phyloP scores from a whole-genome alignment of 352 stramenopile genomes.

The Pythium insidiosum region DNA sequence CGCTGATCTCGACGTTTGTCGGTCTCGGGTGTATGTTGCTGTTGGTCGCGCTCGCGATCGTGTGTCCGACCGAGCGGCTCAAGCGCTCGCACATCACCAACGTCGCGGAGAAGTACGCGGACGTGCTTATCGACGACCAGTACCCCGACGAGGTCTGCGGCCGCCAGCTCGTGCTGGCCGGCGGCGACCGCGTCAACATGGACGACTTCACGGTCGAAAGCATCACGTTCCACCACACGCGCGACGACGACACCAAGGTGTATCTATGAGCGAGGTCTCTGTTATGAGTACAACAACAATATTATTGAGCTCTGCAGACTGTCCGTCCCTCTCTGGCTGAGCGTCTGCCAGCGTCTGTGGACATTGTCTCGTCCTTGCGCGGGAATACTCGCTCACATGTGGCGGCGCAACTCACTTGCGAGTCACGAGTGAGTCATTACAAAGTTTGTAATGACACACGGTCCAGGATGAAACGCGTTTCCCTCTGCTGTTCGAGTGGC shows the following conservation, averaged over 20 bases:
- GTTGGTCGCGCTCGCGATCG: slow-evolving; percentile 16
- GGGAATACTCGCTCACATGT: too few species aligned
- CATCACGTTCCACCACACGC: slow-evolving; percentile 19
- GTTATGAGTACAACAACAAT: too few species aligned
- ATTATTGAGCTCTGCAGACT: too few species aligned
- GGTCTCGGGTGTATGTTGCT: slow-evolving; percentile 25
- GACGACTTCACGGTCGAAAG: slow-evolving; percentile 36
- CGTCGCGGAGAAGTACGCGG: slow-evolving; percentile 1
- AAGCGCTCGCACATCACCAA: slow-evolving; percentile 15
- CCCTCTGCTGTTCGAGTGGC: too few species aligned
- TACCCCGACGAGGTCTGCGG: slow-evolving; percentile 22
- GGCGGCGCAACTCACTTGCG: too few species aligned
- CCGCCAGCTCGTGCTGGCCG: slow-evolving; percentile 15
- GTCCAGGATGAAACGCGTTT: too few species aligned
- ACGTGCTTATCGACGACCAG: slow-evolving; percentile 7
- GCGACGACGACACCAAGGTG: slow-evolving; percentile 5
- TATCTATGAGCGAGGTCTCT: too few species aligned
- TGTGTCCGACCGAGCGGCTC: slow-evolving; percentile 23
- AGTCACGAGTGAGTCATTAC: too few species aligned
- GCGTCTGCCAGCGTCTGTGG: too few species aligned
- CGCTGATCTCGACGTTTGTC: slow-evolving; percentile 30
- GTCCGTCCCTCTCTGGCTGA: too few species aligned
- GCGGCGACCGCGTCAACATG: slow-evolving; percentile 17
- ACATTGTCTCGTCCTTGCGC: too few species aligned
- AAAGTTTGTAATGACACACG: too few species aligned